phyloP scores from a whole-genome alignment of 495 filamentous ascomycete species.

The Astrothelium macrocarpum region DNA sequence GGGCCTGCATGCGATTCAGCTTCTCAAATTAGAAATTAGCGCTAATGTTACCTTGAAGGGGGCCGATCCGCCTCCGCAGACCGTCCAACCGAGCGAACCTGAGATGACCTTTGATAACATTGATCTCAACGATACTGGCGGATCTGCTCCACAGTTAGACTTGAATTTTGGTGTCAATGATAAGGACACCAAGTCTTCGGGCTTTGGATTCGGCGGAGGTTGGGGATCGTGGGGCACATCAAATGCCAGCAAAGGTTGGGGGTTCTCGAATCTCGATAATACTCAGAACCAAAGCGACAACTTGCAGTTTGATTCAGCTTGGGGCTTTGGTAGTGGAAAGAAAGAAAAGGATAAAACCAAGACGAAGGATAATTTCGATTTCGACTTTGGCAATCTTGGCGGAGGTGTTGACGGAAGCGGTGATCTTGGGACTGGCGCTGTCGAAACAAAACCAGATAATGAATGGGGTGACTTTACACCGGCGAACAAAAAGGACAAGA shows the following conservation, averaged over 20 bases:
- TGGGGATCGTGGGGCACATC: constrained; percentile 23
- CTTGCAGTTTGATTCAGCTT: constrained; percentile 8
- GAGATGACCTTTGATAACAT: constrained; percentile 25
- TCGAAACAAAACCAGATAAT: constrained; percentile 4
- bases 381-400: background rate
- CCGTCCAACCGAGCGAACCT: constrained; percentile 14
- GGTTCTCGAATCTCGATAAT: background rate
- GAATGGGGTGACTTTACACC: constrained; percentile 10
- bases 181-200: constrained; percentile 20
- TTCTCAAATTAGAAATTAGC: background rate
- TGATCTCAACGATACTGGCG: constrained; percentile 19
- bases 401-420: background rate
- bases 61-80: constrained; percentile 15
- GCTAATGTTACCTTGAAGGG: constrained; percentile 17
- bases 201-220: constrained; percentile 21
- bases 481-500: constrained; percentile 8
- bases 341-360: constrained; percentile 18
- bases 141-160: constrained; percentile 20
- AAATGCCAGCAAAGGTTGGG: constrained; percentile 1
- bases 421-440: background rate
- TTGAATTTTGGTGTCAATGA: constrained; percentile 17
- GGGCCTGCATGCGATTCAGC: constrained; percentile 9
- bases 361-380: constrained; percentile 3
- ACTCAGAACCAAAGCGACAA: background rate
- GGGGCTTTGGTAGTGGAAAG: constrained; percentile 17